A percentile compares a stretch with the other conserved stretches of the same genome.
These are phyloP conservation scores for Bryum argenteum DNA, from an alignment of 225 moss, liverwort and hornwort species.

Conservation along the genomic window DNA sequence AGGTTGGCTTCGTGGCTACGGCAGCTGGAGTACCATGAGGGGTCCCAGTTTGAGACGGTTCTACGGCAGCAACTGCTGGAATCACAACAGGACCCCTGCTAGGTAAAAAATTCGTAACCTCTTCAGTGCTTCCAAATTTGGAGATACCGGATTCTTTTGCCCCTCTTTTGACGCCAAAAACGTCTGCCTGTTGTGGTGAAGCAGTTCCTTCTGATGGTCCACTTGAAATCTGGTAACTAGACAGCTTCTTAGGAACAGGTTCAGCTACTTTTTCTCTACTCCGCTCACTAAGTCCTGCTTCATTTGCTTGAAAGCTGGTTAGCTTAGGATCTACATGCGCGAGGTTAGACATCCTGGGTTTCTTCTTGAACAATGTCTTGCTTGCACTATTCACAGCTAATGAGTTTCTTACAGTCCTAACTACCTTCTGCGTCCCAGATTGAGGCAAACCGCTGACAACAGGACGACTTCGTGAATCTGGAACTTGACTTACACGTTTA, in stretches of 20 bases:
- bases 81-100: conserved; percentile 23
- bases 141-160: conserved; percentile 22
- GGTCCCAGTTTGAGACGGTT: conserved; percentile 5
- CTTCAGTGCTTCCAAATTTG: conserved; percentile 26
- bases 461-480: conserved; percentile 27
- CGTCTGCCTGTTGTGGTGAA: conserved; percentile 14
- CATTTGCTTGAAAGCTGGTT: conserved; percentile 16
- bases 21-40: conserved; percentile 16
- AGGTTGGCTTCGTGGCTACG: conserved; percentile 10
- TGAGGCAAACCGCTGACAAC: conserved; percentile 19
- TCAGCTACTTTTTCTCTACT: conserved; percentile 18
- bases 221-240: conserved; percentile 24
- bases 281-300: conserved; percentile 16
- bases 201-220: conserved; percentile 18
- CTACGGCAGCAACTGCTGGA: conserved; percentile 13
- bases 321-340: conserved; percentile 10
- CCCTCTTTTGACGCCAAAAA: conserved; percentile 10
- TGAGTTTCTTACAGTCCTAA: conserved; percentile 28
- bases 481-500: conserved; percentile 35
- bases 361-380: conserved; percentile 33
- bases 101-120: conserved; percentile 10
- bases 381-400: conserved; percentile 22
- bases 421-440: conserved; percentile 24
- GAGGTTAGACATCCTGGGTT: conserved; percentile 21
- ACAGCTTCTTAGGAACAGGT: conserved; percentile 16